phyloP scores from a whole-genome alignment of 1,284 basidiomycete genomes.

The Uromyces viciae-fabae region DNA sequence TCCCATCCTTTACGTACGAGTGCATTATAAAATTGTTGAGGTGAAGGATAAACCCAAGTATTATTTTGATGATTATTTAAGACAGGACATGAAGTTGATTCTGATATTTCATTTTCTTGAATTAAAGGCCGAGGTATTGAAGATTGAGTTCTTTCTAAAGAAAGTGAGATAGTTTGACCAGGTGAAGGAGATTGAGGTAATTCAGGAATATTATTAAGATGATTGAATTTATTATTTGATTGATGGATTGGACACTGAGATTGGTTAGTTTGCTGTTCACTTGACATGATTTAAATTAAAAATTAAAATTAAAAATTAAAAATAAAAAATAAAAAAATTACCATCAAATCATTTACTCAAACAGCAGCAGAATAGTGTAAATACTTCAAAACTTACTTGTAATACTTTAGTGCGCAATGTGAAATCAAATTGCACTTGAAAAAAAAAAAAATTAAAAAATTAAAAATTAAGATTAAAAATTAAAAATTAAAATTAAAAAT shows the following conservation, averaged over 20 bases:
- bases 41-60: conserved; percentile 93
- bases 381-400: no score
- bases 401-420: no score
- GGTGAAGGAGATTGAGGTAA: conserved; percentile 14
- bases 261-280: no score
- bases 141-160: conserved; percentile 21
- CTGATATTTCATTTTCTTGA: neutral
- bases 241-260: conserved; percentile 34
- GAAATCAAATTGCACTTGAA: no score
- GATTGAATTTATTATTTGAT: neutral
- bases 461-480: no score
- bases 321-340: no score
- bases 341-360: no score
- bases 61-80: conserved; percentile 48
- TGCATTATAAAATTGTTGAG: conserved; percentile 98
- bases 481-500: no score
- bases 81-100: conserved; percentile 9
- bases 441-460: no score
- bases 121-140: conserved; percentile 21
- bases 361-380: no score
- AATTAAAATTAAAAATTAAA: no score
- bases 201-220: conserved; percentile 25
- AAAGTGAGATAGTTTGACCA: conserved; percentile 20
- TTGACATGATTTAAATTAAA: no score
- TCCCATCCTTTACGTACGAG: conserved; percentile 95